phyloP scores from a whole-genome alignment of 2,329 filamentous ascomycete species.

The Hymenoscyphus albidus region DNA sequence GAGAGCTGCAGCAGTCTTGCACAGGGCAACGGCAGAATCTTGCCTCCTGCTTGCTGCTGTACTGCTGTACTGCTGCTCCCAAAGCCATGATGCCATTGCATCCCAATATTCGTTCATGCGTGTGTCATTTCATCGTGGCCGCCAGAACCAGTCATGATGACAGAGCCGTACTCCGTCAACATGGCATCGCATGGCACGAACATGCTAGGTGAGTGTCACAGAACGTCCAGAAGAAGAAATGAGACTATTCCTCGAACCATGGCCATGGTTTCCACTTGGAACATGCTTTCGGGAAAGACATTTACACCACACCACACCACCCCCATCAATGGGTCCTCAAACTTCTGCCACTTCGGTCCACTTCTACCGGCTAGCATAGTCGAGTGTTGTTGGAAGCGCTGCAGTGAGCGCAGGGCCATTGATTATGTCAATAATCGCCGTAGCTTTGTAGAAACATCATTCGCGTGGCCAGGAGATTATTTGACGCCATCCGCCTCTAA shows the following conservation, averaged over 20 bases:
- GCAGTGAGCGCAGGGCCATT: conserved; percentile 10
- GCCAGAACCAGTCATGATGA: conserved; percentile 1
- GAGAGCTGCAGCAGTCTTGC: conserved; percentile 1
- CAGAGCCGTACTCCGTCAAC: conserved; percentile 1
- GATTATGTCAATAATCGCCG: conserved; percentile 21
- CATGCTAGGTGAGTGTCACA: not conserved
- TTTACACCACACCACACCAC: conserved; percentile 10
- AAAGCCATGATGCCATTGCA: not conserved
- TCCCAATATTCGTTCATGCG: not conserved
- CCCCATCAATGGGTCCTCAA: conserved; percentile 6
- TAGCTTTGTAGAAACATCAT: conserved; percentile 23
- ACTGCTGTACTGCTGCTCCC: not conserved
- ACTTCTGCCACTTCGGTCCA: conserved; percentile 11
- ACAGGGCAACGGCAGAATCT: conserved; percentile 3
- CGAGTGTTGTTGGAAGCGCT: not conserved
- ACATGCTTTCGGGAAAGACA: not conserved
- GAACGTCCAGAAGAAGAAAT: not conserved
- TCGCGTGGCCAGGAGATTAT: conserved; percentile 25
- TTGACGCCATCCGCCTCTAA: conserved; percentile 21
- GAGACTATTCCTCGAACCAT: not conserved
- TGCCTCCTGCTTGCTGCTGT: not conserved
- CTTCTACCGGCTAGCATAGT: conserved; percentile 13
- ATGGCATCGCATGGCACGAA: conserved; percentile 1
- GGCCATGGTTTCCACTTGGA: conserved; percentile 7
- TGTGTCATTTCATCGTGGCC: conserved; percentile 1